Percentiles rank a stretch among this genome's conserved stretches.
Evolutionary conservation across 192 early-diverging fungal genomes (phyloP).

Genomic region (Linnemannia schmuckeri): DNA sequence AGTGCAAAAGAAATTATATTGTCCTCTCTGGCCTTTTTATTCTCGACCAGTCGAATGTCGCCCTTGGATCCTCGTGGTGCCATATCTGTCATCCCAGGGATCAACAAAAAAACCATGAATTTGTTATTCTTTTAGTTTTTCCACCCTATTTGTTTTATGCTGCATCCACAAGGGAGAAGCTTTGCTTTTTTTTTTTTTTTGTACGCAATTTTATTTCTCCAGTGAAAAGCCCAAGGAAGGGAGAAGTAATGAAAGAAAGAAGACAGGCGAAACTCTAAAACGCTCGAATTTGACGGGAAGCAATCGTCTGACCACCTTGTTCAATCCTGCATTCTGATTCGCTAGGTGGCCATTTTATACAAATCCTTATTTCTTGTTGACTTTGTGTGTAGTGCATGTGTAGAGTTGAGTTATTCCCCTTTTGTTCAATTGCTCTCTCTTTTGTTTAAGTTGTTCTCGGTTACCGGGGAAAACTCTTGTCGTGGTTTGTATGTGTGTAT

Average conservation of each 20-base stretch:
- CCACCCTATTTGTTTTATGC: no score
- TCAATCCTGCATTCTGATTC: not conserved
- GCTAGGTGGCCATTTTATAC: not conserved
- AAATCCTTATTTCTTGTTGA: constrained; percentile 4
- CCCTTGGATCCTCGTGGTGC: not conserved
- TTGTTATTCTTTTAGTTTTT: no score
- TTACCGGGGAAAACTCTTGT: not conserved
- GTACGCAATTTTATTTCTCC: no score
- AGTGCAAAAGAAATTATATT: not conserved
- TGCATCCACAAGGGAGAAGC: no score
- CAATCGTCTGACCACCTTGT: constrained; percentile 6
- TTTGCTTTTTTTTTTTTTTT: no score
- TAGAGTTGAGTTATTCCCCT: not conserved
- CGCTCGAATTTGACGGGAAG: not conserved
- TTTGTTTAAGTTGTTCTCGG: not conserved
- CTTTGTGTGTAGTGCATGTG: not conserved
- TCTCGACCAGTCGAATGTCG: not conserved
- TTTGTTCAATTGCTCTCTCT: not conserved
- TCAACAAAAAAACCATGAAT: no score
- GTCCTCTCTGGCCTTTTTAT: not conserved
- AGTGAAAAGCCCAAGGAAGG: no score
- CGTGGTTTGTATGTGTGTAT: not conserved
- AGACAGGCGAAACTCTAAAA: not conserved
- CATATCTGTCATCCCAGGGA: not conserved
- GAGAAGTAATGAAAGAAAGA: not conserved